phyloP scores from a whole-genome alignment of 495 filamentous ascomycete genomes.

The Annulohypoxylon maeteangense region DNA sequence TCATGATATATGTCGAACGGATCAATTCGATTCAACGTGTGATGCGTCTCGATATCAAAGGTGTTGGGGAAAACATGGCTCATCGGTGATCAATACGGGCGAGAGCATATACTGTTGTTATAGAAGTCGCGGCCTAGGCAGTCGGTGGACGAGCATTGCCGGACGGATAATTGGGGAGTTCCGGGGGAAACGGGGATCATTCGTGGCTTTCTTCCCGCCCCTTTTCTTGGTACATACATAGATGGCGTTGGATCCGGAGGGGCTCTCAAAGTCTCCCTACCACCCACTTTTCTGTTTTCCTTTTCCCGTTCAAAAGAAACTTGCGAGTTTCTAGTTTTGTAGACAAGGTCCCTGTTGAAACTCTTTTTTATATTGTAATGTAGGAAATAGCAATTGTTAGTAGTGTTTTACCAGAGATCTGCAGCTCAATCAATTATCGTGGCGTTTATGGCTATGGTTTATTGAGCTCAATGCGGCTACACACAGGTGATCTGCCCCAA shows the following conservation, averaged over 20 bases:
- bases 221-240: not conserved
- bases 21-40: not conserved
- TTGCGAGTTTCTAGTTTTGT: not conserved
- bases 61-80: not conserved
- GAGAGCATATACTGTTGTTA: not conserved
- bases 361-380: not conserved
- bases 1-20: not conserved
- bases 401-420: not conserved
- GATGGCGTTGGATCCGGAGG: constrained; percentile 6
- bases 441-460: not conserved
- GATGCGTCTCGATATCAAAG: not conserved
- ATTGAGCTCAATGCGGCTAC: not conserved
- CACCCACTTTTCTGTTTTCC: not conserved
- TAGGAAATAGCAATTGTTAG: constrained; percentile 3
- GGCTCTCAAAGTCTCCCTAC: not conserved
- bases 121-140: not conserved
- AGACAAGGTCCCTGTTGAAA: not conserved
- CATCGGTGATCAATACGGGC: not conserved
- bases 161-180: not conserved
- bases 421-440: not conserved
- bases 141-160: not conserved
- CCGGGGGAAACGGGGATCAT: not conserved
- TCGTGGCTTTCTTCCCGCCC: not conserved
- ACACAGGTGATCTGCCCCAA: too few species aligned
- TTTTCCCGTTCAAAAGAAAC: not conserved